Percentiles rank a stretch among this genome's conserved stretches.
phyloP scores from a whole-genome alignment of 495 filamentous ascomycete genomes.

The Trichoderma orchidacearum region DNA sequence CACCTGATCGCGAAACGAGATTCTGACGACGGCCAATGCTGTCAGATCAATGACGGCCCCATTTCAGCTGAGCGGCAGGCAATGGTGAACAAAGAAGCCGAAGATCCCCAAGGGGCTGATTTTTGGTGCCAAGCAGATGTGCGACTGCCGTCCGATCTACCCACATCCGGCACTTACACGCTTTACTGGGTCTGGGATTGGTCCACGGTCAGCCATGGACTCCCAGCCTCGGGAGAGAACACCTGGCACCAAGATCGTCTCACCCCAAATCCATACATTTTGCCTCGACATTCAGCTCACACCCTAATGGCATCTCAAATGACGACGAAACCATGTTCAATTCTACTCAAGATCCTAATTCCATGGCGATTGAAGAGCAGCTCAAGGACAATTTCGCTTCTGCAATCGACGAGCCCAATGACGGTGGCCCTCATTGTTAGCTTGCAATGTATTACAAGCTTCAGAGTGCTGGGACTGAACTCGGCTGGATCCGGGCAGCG shows the following conservation, averaged over 20 bases:
- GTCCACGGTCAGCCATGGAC: too few relatives aligned
- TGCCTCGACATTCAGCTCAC: neutral
- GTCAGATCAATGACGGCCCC: too few relatives aligned
- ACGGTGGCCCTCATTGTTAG: neutral
- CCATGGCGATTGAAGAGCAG: neutral
- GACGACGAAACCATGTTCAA: neutral
- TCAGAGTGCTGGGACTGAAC: neutral
- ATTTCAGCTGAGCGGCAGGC: too few relatives aligned
- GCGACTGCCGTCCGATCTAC: too few relatives aligned
- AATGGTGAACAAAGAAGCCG: too few relatives aligned
- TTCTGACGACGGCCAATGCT: too few relatives aligned
- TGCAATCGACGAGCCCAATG: neutral
- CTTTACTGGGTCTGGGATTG: too few relatives aligned
- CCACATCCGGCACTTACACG: too few relatives aligned
- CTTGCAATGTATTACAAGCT: neutral
- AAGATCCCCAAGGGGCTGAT: too few relatives aligned
- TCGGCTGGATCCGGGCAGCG: neutral
- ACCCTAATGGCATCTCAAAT: neutral
- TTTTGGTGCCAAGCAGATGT: too few relatives aligned
- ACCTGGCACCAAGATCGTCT: neutral
- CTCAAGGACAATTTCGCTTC: neutral
- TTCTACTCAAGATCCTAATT: neutral
- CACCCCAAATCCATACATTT: neutral
- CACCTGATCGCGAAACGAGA: too few relatives aligned
- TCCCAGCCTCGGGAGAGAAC: too few relatives aligned